A percentile compares a stretch with the other conserved stretches of the same genome.
Conservation (phyloP, 1,284 basidiomycete genomes). For the Schizophyllum commune region DNA sequence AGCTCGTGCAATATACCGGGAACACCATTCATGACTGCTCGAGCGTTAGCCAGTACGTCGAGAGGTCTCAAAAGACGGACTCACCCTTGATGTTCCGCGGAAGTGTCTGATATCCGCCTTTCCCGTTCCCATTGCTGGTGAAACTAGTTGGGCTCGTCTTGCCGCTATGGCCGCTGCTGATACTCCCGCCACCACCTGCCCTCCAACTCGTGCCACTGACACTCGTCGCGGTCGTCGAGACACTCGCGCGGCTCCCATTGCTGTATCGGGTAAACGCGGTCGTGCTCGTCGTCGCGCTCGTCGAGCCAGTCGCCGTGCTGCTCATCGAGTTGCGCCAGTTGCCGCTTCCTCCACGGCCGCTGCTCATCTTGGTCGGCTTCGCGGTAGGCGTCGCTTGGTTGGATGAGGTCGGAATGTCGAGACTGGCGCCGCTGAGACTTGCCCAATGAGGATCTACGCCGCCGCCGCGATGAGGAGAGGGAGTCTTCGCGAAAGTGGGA, state of each 20-base stretch:
- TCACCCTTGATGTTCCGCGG: slow-evolving; percentile 76
- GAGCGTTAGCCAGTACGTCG: slow-evolving; percentile 5
- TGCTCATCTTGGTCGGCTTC: slow-evolving; percentile 4
- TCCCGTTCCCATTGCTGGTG: slow-evolving; percentile 17
- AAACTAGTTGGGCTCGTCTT: slow-evolving; percentile 20
- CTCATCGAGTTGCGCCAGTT: slow-evolving; percentile 74
- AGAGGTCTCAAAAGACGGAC: slow-evolving; percentile 22
- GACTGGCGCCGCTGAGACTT: not conserved
- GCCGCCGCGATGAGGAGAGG: not conserved
- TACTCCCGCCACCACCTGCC: slow-evolving; percentile 23
- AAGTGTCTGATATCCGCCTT: slow-evolving; percentile 25
- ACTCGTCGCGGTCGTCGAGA: slow-evolving; percentile 72
- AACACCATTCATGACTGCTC: slow-evolving; percentile 61
- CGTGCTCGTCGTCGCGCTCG: slow-evolving; percentile 58
- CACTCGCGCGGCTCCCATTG: slow-evolving; percentile 63
- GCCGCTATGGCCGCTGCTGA: not conserved
- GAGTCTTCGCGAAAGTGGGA: not conserved
- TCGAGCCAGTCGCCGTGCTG: slow-evolving; percentile 27
- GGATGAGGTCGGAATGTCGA: not conserved
- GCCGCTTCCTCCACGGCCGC: slow-evolving; percentile 17
- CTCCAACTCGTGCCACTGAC: slow-evolving; percentile 66
- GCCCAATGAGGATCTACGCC: not conserved
- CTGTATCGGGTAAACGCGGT: slow-evolving; percentile 73
- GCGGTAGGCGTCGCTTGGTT: not conserved
- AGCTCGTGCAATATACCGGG: slow-evolving; percentile 65